Evolutionary conservation across 2,329 filamentous ascomycete genomes (phyloP).

Genomic region (Paracorniculantispora psalliotae): DNA sequence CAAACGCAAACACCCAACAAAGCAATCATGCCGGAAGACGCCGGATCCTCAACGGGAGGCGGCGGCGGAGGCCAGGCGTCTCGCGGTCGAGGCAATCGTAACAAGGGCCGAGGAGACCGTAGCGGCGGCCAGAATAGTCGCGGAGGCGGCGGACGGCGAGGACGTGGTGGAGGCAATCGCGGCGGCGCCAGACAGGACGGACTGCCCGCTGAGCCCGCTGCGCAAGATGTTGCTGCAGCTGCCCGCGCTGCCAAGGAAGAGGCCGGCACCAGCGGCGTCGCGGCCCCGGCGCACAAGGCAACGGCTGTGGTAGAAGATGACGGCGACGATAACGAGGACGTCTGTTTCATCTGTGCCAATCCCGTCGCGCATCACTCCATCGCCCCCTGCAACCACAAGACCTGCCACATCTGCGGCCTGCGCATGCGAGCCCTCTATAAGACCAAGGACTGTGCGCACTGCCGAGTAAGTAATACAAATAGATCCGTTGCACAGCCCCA

Average conservation of each 20-base stretch:
- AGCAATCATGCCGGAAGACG: constrained; percentile 6
- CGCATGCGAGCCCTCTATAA: constrained; percentile 92
- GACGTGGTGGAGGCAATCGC: constrained; percentile 26
- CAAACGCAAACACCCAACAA: no score
- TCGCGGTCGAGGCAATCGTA: constrained; percentile 9
- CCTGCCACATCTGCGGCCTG: constrained; percentile 92
- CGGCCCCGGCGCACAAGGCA: constrained; percentile 20
- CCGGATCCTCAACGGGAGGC: constrained; percentile 2
- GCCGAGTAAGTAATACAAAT: constrained; percentile 57
- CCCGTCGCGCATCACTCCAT: constrained; percentile 82
- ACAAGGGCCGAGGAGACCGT: constrained; percentile 3
- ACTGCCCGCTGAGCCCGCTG: constrained; percentile 25
- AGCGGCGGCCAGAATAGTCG: constrained; percentile 2
- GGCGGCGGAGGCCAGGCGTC: constrained; percentile 2
- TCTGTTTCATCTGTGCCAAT: constrained; percentile 98
- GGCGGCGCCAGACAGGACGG: constrained; percentile 21
- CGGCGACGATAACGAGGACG: constrained; percentile 57
- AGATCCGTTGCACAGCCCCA: neutral
- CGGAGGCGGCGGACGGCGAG: constrained; percentile 30
- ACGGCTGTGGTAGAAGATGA: constrained; percentile 35
- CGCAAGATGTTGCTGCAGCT: constrained; percentile 27
- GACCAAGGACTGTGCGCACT: constrained; percentile 94
- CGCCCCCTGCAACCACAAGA: constrained; percentile 91
- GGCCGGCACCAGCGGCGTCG: constrained; percentile 23
- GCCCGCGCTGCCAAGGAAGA: constrained; percentile 30